Evolutionary conservation across 2,329 filamentous ascomycete genomes (phyloP).

Genomic region (Dothidotthia symphoricarpi): DNA sequence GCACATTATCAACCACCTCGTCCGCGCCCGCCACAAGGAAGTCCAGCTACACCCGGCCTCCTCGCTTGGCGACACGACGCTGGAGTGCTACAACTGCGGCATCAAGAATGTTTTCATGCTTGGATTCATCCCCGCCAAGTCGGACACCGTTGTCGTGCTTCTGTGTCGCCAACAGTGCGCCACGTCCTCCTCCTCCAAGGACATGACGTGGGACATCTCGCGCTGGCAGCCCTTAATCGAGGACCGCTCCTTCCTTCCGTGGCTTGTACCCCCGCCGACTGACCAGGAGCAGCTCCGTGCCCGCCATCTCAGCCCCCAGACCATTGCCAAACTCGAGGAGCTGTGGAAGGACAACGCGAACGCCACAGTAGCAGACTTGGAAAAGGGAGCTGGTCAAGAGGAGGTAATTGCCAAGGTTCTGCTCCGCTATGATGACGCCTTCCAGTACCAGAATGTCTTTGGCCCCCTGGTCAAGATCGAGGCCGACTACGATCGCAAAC

Average conservation of each 20-base stretch:
- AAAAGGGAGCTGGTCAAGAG: slow-evolving; percentile 87
- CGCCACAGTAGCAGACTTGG: slow-evolving; percentile 85
- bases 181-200: slow-evolving; percentile 90
- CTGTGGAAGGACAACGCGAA: slow-evolving; percentile 95
- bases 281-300: slow-evolving; percentile 96
- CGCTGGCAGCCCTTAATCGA: slow-evolving; percentile 97
- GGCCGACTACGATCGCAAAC: slow-evolving; percentile 97
- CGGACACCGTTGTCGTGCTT: slow-evolving; percentile 94
- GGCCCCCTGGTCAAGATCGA: slow-evolving; percentile 98
- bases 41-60: slow-evolving; percentile 94
- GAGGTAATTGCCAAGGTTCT: slow-evolving; percentile 93
- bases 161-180: slow-evolving; percentile 96
- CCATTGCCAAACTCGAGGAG: slow-evolving; percentile 94
- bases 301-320: slow-evolving; percentile 85
- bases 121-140: slow-evolving; percentile 97
- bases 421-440: slow-evolving; percentile 93
- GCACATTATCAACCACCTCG: slow-evolving; percentile 97
- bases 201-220: slow-evolving; percentile 99
- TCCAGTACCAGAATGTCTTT: slow-evolving; percentile 98
- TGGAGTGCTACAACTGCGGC: slow-evolving; percentile 98
- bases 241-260: slow-evolving; percentile 89
- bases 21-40: slow-evolving; percentile 96
- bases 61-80: slow-evolving; percentile 87
- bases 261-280: slow-evolving; percentile 85
- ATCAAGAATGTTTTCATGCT: slow-evolving; percentile 99